These are phyloP conservation scores for Leucoagaricus sp. DNA, from an alignment of 1,284 basidiomycete genomes.

Conservation along the genomic window DNA sequence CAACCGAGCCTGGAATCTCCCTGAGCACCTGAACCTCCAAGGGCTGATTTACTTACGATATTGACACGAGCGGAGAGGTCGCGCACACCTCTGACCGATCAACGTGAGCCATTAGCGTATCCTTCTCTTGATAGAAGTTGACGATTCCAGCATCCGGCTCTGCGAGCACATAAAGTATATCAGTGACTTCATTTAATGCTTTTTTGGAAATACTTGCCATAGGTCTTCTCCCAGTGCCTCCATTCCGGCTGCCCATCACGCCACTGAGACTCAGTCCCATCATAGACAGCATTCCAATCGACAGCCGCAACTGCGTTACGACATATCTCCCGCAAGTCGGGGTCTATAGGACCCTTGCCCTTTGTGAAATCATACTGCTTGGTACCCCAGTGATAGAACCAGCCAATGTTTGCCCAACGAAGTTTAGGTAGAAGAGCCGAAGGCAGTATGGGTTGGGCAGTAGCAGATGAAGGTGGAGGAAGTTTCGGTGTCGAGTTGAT, in stretches of 20 bases:
- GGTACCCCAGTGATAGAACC: constrained; percentile 91
- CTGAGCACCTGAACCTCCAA: neutral
- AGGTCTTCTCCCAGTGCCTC: constrained; percentile 71
- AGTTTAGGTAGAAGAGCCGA: constrained; percentile 68
- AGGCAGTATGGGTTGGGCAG: constrained; percentile 44
- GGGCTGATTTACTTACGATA: constrained; percentile 64
- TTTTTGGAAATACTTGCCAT: constrained; percentile 51
- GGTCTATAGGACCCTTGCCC: constrained; percentile 63
- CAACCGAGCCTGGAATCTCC: constrained; percentile 71
- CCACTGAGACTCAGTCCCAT: constrained; percentile 36
- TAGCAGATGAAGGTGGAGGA: constrained; percentile 57
- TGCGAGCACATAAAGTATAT: constrained; percentile 27
- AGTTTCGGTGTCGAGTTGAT: constrained; percentile 57
- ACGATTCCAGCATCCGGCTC: constrained; percentile 93
- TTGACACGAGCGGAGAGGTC: constrained; percentile 86
- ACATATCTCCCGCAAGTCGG: constrained; percentile 59
- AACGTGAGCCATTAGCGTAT: constrained; percentile 92
- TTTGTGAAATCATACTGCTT: constrained; percentile 88
- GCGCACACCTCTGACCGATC: constrained; percentile 88
- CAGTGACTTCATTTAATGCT: neutral
- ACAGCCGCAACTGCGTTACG: constrained; percentile 59
- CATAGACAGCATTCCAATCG: constrained; percentile 71
- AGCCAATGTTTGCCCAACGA: constrained; percentile 92
- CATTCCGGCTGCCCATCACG: constrained; percentile 47
- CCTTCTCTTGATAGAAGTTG: constrained; percentile 87